Evolutionary conservation across 2,329 filamentous ascomycete species (phyloP).

Genomic region (Arthroderma uncinatum): DNA sequence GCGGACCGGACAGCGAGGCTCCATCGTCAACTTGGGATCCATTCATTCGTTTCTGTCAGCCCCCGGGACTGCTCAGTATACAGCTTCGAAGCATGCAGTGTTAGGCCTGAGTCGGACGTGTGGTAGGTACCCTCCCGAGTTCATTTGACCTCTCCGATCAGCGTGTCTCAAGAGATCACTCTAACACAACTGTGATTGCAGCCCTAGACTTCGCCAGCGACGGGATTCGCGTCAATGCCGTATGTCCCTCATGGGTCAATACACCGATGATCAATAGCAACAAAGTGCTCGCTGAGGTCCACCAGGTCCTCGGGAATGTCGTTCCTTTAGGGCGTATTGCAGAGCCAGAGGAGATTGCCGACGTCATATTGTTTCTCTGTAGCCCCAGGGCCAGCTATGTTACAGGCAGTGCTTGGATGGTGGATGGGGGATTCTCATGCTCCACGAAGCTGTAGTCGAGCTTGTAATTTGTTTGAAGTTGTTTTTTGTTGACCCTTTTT

Average conservation of each 20-base stretch:
- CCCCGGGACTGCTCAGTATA: conserved; percentile 30
- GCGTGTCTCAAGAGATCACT: background rate
- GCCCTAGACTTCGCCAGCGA: conserved; percentile 22
- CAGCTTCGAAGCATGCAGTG: conserved; percentile 35
- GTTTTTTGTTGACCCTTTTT: no score
- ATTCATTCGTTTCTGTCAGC: conserved; percentile 25
- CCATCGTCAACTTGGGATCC: conserved; percentile 33
- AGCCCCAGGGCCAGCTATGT: conserved; percentile 24
- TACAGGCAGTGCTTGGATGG: conserved; percentile 18
- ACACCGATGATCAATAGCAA: conserved; percentile 22
- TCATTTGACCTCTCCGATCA: no score
- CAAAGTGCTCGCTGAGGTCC: conserved; percentile 12
- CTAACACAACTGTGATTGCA: background rate
- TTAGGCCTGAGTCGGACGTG: conserved; percentile 35
- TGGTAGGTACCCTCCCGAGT: background rate
- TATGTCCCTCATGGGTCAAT: conserved; percentile 25
- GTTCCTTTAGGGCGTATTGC: conserved; percentile 19
- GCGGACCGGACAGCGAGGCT: conserved; percentile 18
- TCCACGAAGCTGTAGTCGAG: conserved; percentile 18
- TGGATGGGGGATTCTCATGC: conserved; percentile 11
- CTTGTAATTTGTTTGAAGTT: no score
- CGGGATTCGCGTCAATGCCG: conserved; percentile 24
- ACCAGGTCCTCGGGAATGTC: conserved; percentile 9
- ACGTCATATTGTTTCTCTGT: conserved; percentile 22
- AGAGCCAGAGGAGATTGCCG: conserved; percentile 23